Base-by-base conservation (phyloP, 257 asterid genomes). In the Datura wrightii region DNA sequence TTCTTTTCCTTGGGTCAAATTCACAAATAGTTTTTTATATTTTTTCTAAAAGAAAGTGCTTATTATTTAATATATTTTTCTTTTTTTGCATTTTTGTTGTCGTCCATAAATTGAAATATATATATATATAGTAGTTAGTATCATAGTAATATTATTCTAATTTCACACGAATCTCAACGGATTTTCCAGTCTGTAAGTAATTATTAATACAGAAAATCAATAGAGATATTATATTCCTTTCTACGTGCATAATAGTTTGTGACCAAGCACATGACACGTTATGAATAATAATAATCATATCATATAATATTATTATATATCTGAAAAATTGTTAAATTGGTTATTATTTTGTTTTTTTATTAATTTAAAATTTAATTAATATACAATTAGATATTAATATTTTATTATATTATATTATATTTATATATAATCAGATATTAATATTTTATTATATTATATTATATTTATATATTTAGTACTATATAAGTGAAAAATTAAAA, bases 241-340 rank as follows among this genome's bases (percentile, higher is more conserved):
- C 6, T 37, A 66, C 76, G 74, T 59, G 66, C 13, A 59, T 59
- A 59, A 59, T 19, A 59, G 66, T n/a, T n/a, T 59, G 66, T 59
- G 66, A 59, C 36, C 36, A n/a, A n/a, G 65, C 65, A 58, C 65
- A 7, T 58, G 34, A 58, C 2, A 55, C 62, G 15, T 55, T 55
- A 16, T 16, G 62, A 58, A 58, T 58, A 53, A 53, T 53, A 11
- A 53, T 53, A 53, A 24, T 24, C 31, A 24, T 24, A 24, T 24
- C 31, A 24, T 24, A 24, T 0, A n/a, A n/a, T n/a, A n/a, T n/a
- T n/a, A n/a, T n/a, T n/a, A n/a, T n/a, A n/a, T n/a, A n/a, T n/a
- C n/a, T 24, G 31, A 1, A 1, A 24, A 24, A 1, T 24, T 24
- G 0, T 24, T 24, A 24, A 24, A 24, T 24, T 24, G 31, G 1